phyloP scores from a whole-genome alignment of 1,284 basidiomycete species.

The Laetiporus sulphureus region DNA sequence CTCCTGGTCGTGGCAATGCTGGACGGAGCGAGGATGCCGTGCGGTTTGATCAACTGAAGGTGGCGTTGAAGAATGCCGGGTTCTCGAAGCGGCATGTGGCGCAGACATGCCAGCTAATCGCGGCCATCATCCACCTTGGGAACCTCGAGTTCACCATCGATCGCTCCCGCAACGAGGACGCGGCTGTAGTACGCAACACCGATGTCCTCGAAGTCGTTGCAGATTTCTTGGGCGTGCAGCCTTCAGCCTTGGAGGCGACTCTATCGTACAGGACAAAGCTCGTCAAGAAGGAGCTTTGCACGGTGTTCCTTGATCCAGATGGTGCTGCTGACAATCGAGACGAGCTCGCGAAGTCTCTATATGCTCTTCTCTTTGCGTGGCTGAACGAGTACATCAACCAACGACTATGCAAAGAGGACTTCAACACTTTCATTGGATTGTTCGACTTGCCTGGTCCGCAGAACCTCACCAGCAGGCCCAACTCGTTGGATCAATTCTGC shows the following conservation, averaged over 20 bases:
- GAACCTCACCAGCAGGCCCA: slow-evolving; percentile 77
- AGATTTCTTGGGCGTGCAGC: slow-evolving; percentile 84
- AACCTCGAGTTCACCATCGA: slow-evolving; percentile 93
- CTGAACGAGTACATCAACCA: slow-evolving; percentile 95
- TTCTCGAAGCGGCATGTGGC: slow-evolving; percentile 91
- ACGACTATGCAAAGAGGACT: slow-evolving; percentile 87
- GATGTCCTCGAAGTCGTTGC: slow-evolving; percentile 80
- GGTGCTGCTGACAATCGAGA: slow-evolving; percentile 90
- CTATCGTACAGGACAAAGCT: slow-evolving; percentile 91
- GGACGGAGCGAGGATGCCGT: slow-evolving; percentile 67
- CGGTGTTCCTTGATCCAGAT: slow-evolving; percentile 92
- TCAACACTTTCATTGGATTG: slow-evolving; percentile 88
- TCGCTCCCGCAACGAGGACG: slow-evolving; percentile 76
- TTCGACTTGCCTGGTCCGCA: slow-evolving; percentile 95
- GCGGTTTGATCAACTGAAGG: slow-evolving; percentile 88
- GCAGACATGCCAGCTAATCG: slow-evolving; percentile 90
- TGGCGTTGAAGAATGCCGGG: slow-evolving; percentile 89
- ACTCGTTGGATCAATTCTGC: slow-evolving; percentile 94
- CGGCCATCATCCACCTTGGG: slow-evolving; percentile 93
- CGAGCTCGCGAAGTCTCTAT: slow-evolving; percentile 88
- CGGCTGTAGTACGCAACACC: slow-evolving; percentile 78
- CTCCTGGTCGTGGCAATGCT: slow-evolving; percentile 25
- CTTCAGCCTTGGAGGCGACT: slow-evolving; percentile 73
- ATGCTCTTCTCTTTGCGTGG: slow-evolving; percentile 95
- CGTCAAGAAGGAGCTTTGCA: slow-evolving; percentile 92